A percentile compares a stretch with the other conserved stretches of the same genome.
phyloP scores from a whole-genome alignment of 2,329 filamentous ascomycete species.

The Fusarium sp. region DNA sequence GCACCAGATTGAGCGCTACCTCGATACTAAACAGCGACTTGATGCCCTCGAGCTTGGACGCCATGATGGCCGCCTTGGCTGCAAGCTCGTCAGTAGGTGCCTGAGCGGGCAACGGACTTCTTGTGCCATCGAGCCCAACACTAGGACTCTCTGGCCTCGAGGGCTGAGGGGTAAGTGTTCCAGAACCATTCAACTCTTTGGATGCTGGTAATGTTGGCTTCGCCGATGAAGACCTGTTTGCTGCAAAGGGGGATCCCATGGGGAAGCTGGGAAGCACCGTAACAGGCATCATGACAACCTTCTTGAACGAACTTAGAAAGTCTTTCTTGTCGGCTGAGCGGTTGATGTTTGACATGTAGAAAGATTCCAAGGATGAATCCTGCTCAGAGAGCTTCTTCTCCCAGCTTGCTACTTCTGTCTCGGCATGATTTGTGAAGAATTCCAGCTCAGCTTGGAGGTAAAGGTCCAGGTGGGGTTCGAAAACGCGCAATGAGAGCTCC shows the following conservation, averaged over 20 bases:
- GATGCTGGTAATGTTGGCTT: constrained; percentile 30
- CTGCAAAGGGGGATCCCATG: constrained; percentile 69
- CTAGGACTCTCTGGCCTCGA: constrained; percentile 67
- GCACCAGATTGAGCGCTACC: constrained; percentile 89
- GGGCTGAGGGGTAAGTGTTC: constrained; percentile 52
- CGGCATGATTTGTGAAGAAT: constrained; percentile 81
- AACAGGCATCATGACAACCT: constrained; percentile 99
- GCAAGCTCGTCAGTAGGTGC: constrained; percentile 91
- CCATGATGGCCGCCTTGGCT: constrained; percentile 98
- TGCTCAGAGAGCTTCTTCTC: constrained; percentile 93
- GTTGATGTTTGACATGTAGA: constrained; percentile 96
- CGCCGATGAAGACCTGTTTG: constrained; percentile 54
- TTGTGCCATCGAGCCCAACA: constrained; percentile 55
- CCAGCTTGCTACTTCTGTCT: constrained; percentile 84
- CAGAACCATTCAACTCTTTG: constrained; percentile 48
- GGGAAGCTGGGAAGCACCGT: constrained; percentile 83
- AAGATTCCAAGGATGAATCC: constrained; percentile 90
- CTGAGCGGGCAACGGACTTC: constrained; percentile 66
- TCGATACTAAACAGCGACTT: constrained; percentile 96
- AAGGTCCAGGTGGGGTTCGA: constrained; percentile 92
- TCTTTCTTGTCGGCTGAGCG: constrained; percentile 96
- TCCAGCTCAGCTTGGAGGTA: constrained; percentile 94
- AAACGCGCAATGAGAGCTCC: constrained; percentile 77
- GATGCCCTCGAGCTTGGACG: constrained; percentile 92
- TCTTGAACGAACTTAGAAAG: constrained; percentile 96